Evolutionary conservation across 1,284 basidiomycete species (phyloP).

Genomic region (Ceratorhiza oryzae-sativae): DNA sequence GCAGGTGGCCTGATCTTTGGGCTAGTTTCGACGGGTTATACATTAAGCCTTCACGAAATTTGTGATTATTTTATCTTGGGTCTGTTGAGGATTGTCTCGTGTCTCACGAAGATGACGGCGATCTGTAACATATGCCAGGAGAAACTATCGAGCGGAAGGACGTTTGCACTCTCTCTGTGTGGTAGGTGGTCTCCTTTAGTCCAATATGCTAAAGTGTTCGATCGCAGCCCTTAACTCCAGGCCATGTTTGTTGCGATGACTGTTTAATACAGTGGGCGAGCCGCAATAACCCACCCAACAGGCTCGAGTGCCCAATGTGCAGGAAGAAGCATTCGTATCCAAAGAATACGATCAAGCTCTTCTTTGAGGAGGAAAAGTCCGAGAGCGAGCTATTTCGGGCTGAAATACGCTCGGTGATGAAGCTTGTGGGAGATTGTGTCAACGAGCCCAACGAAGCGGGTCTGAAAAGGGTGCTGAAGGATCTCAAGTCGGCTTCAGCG

Average conservation of each 20-base stretch:
- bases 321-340: constrained; percentile 29
- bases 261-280: constrained; percentile 32
- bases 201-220: background rate
- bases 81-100: constrained; percentile 11
- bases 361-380: constrained; percentile 35
- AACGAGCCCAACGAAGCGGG: constrained; percentile 4
- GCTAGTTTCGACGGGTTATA: background rate
- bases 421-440: background rate
- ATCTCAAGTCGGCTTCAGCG: constrained; percentile 5
- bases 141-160: constrained; percentile 14
- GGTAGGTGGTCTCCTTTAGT: constrained; percentile 7
- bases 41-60: background rate
- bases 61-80: background rate
- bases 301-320: constrained; percentile 35
- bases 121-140: constrained; percentile 37
- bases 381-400: constrained; percentile 18
- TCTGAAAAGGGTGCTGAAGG: background rate
- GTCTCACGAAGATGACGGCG: constrained; percentile 28
- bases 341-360: constrained; percentile 30
- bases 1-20: no score
- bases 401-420: constrained; percentile 25
- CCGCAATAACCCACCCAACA: constrained; percentile 25
- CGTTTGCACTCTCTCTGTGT: constrained; percentile 27
- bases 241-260: constrained; percentile 28
- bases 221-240: background rate